Evolutionary conservation across 257 asterid genomes (phyloP).

Genomic region (Marsdenia floribunda): DNA sequence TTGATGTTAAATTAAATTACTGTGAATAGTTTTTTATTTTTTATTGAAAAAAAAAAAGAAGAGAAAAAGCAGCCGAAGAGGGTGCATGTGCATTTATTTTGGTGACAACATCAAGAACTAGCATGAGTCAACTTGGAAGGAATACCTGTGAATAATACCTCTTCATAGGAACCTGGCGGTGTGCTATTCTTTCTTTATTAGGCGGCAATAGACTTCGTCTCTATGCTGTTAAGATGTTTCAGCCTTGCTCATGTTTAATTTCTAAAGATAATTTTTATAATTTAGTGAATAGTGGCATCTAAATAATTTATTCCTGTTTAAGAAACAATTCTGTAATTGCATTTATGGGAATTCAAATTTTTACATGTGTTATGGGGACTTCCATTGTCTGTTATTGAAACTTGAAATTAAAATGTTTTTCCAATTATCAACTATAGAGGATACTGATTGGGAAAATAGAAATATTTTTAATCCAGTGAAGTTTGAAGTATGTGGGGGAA

Average conservation of each 20-base stretch:
- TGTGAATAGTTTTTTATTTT: background rate
- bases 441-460: background rate
- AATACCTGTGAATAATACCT: background rate
- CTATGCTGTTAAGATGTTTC: background rate
- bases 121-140: background rate
- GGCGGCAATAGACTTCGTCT: background rate
- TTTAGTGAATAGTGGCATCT: background rate
- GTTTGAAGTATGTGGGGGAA: background rate
- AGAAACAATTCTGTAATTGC: too few relatives aligned
- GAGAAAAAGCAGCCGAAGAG: background rate
- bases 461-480: too few relatives aligned
- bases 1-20: background rate
- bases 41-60: too few relatives aligned
- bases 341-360: too few relatives aligned
- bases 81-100: background rate
- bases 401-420: background rate
- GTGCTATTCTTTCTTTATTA: background rate
- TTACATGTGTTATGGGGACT: too few relatives aligned
- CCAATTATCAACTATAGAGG: background rate
- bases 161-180: background rate
- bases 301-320: too few relatives aligned
- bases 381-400: background rate
- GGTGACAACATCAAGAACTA: background rate
- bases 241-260: background rate
- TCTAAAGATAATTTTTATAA: background rate